phyloP scores from a whole-genome alignment of 176 grass and related monocot genomes.

The Aegilops longissima region DNA sequence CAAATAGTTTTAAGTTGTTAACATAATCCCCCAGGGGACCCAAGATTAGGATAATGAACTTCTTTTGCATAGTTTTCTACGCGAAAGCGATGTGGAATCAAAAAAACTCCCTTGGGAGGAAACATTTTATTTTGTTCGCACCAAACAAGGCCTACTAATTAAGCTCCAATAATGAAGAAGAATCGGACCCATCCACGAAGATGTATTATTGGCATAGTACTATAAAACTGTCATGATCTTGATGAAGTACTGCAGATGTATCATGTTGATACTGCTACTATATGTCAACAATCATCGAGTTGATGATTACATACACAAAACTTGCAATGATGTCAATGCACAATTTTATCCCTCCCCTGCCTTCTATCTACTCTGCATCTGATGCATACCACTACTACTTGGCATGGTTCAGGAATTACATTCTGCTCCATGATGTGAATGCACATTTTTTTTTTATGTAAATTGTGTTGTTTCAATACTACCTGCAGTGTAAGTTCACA shows the following conservation, averaged over 20 bases:
- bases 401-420: background rate
- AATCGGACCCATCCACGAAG: conserved; percentile 4
- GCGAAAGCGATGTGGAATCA: conserved; percentile 47
- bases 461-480: background rate
- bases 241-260: background rate
- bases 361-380: background rate
- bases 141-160: background rate
- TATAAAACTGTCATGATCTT: conserved; percentile 20
- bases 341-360: background rate
- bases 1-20: conserved; percentile 44
- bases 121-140: conserved; percentile 26
- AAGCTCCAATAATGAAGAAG: background rate
- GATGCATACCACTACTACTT: background rate
- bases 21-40: background rate
- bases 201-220: background rate
- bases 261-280: background rate
- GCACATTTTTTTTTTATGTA: background rate
- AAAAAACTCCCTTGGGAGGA: conserved; percentile 36
- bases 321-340: conserved; percentile 4
- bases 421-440: background rate
- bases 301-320: conserved; percentile 3
- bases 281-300: background rate
- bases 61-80: conserved; percentile 31
- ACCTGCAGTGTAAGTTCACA: background rate
- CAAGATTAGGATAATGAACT: conserved; percentile 33